Evolutionary conservation across 2,329 filamentous ascomycete genomes (phyloP), one percentile per base, ranked within the genome.

Genomic region (Alternaria arbusti): DNA sequence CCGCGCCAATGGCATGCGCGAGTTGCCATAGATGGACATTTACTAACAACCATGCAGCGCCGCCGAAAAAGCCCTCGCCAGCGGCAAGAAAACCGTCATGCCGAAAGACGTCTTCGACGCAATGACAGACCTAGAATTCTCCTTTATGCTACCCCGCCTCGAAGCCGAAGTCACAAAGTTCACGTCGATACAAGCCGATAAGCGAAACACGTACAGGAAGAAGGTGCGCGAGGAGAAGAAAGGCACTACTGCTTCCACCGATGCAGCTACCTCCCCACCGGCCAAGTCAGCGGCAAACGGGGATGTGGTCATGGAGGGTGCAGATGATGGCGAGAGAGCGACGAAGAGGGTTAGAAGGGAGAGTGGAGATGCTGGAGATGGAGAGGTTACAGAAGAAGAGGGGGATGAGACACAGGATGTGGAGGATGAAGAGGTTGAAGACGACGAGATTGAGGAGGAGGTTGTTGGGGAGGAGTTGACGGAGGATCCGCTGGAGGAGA

Each of bases 141-240:
- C 86, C 52, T 85, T 85, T n/a, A 94, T 94, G 76, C 83, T 93
- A 59, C 86, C 87, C 13, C 84, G 88, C 32, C 82, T 95, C 30
- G 90, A 95, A 79, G 90, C 88, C 6, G 92, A 95, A 79, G 90
- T 94, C 76, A 87, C 88, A 45, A 93, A 91, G 77, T 93, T 91
- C 84, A 91, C 89, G 74, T 86, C 90, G 67, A 87, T 89, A 61
- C 90, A 93, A 77, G 88, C 89, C 20, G 89, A 90, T 60, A 94
- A 94, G 81, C 89, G 91, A 56, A 92, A 89, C 69, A 88, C 86
- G 15, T 92, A 93, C 80, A 87, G 90, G 56, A 87, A 89, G 71
- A 91, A 90, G 72, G 87, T 90, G 17, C 88, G 89, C 36, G 89
- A 88, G 57, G 87, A 89, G 57, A 92, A 91, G 79, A 80, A 76